Conservation (phyloP, 208 protist genomes). For the Wallacemonas collosoma region DNA sequence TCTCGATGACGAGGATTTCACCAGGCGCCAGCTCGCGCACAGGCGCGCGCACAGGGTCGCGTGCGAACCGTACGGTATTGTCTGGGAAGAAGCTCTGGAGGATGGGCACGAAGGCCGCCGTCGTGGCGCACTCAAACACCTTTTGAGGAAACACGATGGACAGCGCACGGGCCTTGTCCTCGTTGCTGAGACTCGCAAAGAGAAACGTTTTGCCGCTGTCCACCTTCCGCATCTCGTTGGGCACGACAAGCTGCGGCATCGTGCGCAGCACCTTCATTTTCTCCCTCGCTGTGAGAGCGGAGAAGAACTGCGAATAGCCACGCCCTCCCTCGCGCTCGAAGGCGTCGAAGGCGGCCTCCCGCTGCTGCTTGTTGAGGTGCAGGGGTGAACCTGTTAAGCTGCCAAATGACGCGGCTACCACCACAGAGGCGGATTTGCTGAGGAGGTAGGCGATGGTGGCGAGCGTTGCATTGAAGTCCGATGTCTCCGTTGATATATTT, state of each 20-base stretch:
- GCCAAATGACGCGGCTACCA: conserved; percentile 69
- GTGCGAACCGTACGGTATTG: conserved; percentile 57
- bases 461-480: conserved; percentile 61
- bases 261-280: conserved; percentile 61
- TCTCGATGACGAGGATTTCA: conserved; percentile 73
- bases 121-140: conserved; percentile 54
- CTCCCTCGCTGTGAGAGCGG: conserved; percentile 31
- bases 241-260: conserved; percentile 32
- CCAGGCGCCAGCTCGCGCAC: conserved; percentile 39
- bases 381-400: conserved; percentile 46
- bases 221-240: conserved; percentile 17
- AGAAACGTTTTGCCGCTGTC: conserved; percentile 60
- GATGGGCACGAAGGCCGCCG: conserved; percentile 48
- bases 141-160: conserved; percentile 36
- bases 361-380: conserved; percentile 42
- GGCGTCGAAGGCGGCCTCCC: conserved; percentile 57
- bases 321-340: conserved; percentile 62
- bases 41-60: conserved; percentile 55
- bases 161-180: conserved; percentile 55
- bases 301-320: conserved; percentile 77
- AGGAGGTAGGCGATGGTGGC: conserved; percentile 63
- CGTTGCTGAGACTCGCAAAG: conserved; percentile 48
- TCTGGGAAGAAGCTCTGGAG: conserved; percentile 51
- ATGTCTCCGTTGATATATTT: conserved; percentile 51
- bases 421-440: conserved; percentile 48